Base-by-base conservation (phyloP, 2,329 filamentous ascomycete genomes). In the Celoporthe dispersa region DNA sequence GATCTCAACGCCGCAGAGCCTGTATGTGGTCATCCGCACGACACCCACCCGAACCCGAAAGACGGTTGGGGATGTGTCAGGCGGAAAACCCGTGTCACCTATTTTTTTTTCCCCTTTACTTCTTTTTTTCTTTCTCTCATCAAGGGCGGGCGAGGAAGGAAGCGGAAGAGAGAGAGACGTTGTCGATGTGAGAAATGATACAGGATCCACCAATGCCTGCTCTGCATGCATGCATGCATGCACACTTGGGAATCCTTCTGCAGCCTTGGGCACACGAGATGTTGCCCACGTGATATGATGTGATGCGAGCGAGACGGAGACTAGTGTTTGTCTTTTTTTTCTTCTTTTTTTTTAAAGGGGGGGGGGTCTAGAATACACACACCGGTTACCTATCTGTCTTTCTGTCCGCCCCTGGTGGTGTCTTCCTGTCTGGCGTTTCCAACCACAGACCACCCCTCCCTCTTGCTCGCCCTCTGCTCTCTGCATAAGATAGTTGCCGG, bases 301-400 rank as follows among this genome's bases (percentile, higher is more conserved):
- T 19, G 33, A 35, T 19, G 33, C 19, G 9, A 37, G 22, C 9
- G 22, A 35, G 16, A 59, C 1, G 11, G 28, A n/a, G 5, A 16
- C 6, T 3, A 48, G 37, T 12, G 37, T 39, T 39, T 39, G 11
- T n/a, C n/a, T n/a, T n/a, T n/a, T n/a, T n/a, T n/a, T n/a, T n/a
- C n/a, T n/a, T n/a, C n/a, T n/a, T n/a, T n/a, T n/a, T n/a, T n/a
- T n/a, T n/a, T n/a, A n/a, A n/a, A n/a, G n/a, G 44, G 22, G 7
- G 57, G 55, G 57, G 57, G 37, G 37, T 60, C 57, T 60, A 60
- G n/a, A 37, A n/a, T 60, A 60, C 57, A 60, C 57, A 60, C 57
- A 60, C 57, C n/a, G 33, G 33, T 60, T 33, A 60, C 9, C 19
- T 19, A 60, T 33, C 19, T 33, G 22, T 37, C 22, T 9, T 22